phyloP scores from a whole-genome alignment of 768 basidiomycete genomes.

The Tubosaeta sp. region DNA sequence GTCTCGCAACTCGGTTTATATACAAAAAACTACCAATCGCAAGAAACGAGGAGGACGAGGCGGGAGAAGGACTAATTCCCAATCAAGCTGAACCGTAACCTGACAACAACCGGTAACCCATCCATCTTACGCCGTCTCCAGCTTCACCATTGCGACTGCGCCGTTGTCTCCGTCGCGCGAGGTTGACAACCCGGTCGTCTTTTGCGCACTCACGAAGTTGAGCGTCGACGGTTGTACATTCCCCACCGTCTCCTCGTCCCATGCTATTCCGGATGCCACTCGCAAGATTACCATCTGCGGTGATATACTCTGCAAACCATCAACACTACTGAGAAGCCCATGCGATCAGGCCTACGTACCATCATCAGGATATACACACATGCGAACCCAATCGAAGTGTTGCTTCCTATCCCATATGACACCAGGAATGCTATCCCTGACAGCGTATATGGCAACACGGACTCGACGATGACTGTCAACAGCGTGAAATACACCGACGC shows the following conservation, averaged over 20 bases:
- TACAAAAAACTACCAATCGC: not conserved
- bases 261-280: constrained; percentile 16
- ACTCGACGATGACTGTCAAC: constrained; percentile 20
- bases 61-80: constrained; percentile 2
- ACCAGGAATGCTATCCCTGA: constrained; percentile 22
- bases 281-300: constrained; percentile 25
- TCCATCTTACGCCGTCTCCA: not conserved
- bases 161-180: not conserved
- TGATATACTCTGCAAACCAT: constrained; percentile 18
- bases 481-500: constrained; percentile 18
- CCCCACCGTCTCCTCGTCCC: constrained; percentile 11
- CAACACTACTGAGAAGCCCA: not conserved
- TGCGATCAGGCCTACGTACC: constrained; percentile 8
- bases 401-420: constrained; percentile 16
- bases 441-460: constrained; percentile 23
- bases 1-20: constrained; percentile 2
- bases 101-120: not conserved
- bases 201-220: constrained; percentile 5
- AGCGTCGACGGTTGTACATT: constrained; percentile 3
- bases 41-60: not conserved
- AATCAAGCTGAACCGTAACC: constrained; percentile 10
- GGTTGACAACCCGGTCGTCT: not conserved
- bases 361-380: constrained; percentile 22
- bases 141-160: not conserved
- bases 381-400: constrained; percentile 10